Percentiles rank a stretch among this genome's conserved stretches.
Evolutionary conservation across 2,329 filamentous ascomycete genomes (phyloP).

Genomic region (Alternaria sp.): DNA sequence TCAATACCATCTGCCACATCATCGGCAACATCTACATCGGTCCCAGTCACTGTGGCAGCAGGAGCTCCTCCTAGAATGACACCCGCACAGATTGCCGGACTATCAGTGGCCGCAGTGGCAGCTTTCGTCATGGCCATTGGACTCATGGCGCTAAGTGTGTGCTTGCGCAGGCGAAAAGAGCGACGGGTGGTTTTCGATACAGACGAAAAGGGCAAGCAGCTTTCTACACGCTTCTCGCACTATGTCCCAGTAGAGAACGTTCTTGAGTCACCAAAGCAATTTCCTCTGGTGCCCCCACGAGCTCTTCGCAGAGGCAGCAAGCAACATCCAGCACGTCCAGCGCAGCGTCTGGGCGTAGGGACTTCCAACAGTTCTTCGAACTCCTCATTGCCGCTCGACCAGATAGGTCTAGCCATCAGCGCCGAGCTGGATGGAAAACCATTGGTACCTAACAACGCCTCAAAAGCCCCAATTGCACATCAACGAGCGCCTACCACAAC

Average conservation of each 20-base stretch:
- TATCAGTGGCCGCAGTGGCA: conserved; percentile 49
- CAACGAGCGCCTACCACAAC: conserved; percentile 11
- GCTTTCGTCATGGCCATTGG: conserved; percentile 51
- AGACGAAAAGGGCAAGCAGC: conserved; percentile 37
- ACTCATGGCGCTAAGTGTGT: conserved; percentile 50
- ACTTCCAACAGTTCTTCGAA: conserved; percentile 32
- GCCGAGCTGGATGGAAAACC: conserved; percentile 44
- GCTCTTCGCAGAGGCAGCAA: conserved; percentile 17
- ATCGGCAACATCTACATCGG: conserved; percentile 23
- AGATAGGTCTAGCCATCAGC: conserved; percentile 51
- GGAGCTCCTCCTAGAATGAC: conserved; percentile 40
- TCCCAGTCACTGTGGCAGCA: conserved; percentile 20
- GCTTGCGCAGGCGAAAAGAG: conserved; percentile 46
- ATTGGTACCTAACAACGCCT: conserved; percentile 14
- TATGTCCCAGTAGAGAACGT: conserved; percentile 23
- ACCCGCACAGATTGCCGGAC: conserved; percentile 51
- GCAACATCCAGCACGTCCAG: conserved; percentile 11
- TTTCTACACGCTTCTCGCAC: conserved; percentile 35
- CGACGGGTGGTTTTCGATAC: conserved; percentile 28
- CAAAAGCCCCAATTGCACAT: conserved; percentile 14
- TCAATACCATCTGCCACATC: conserved; percentile 35
- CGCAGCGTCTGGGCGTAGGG: conserved; percentile 33
- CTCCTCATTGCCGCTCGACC: conserved; percentile 38
- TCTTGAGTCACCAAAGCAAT: conserved; percentile 20
- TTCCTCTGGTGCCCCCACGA: conserved; percentile 29